Base-by-base conservation (phyloP, 495 filamentous ascomycete species). In the Tuber magnatum region DNA sequence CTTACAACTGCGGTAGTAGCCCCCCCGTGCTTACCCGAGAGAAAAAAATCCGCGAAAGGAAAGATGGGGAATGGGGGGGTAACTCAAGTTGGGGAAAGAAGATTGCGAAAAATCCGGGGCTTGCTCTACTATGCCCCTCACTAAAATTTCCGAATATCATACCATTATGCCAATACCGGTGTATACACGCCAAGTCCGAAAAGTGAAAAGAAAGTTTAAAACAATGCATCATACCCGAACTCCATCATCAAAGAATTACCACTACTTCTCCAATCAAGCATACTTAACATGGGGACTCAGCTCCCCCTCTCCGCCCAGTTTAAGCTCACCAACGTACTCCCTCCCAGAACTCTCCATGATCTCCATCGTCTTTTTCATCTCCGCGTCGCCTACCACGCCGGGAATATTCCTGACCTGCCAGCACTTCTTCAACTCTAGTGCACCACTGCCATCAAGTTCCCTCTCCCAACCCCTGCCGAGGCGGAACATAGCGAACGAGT, bases 401-500 rank as follows among this genome's bases (percentile, higher is more conserved):
- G 77, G 46, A 22, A 79, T 78, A 48, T 48, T 56, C 41, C 56
- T 79, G 7, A 46, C 77, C 68, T 79, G 76, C 77, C 77, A 79
- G 48, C 77, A 78, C 44, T 79, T 72, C 20, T 41, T 76, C 32
- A 79, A 77, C 68, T 32, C 3, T 1, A 48, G 22, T 43, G 72
- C 76, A 20, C 77, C 77, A 41, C 76, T 69, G 1, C 72, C 76
- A 18, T 78, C 76, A 42, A 78, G 74, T 48, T 79, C 76, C 35
- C 9, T 32, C 76, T 78, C 76, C 77, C 77, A 79, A 8, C 69
- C 72, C 2, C 77, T 39, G 2, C 77, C 77, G 8, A 79, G 72
- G 38, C 76, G 65, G 18, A 79, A 79, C 77, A 79, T 79, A 1
- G 77, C 77, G 65, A 78, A 79, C 12, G 77, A 75, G 69, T 79